These are phyloP conservation scores for Biancaea sappan DNA, from an alignment of 306 rosid species.

Conservation along the genomic window DNA sequence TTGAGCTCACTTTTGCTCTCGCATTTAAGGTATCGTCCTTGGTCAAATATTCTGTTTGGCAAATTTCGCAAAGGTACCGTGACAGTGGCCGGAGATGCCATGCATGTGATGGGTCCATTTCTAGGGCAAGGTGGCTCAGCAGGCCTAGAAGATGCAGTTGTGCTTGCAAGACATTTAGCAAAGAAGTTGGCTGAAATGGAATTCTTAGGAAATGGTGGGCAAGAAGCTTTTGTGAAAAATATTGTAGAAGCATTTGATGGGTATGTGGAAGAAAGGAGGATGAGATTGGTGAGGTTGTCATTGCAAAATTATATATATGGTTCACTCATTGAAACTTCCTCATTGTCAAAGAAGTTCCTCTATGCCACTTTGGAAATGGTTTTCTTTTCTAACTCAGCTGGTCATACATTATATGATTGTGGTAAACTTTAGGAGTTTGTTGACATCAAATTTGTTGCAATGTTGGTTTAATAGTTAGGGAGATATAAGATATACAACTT, in stretches of 20 bases:
- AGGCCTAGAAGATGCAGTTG: slow-evolving; percentile 34
- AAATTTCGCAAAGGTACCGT: slow-evolving; percentile 23
- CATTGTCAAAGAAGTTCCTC: background rate
- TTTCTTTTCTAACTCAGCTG: background rate
- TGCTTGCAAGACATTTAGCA: slow-evolving; percentile 30
- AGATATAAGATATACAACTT: too few relatives aligned
- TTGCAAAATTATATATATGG: slow-evolving; percentile 30
- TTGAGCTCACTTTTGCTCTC: slow-evolving; percentile 23
- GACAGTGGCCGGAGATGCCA: slow-evolving; percentile 46
- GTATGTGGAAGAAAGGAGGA: slow-evolving; percentile 44
- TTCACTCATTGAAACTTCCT: background rate
- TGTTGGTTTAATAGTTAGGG: too few relatives aligned
- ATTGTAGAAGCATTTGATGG: slow-evolving; percentile 33
- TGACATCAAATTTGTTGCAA: too few relatives aligned
- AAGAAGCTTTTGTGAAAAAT: background rate
- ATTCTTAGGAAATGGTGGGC: background rate
- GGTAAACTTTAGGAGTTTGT: background rate
- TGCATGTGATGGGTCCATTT: slow-evolving; percentile 48
- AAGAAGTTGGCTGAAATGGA: background rate
- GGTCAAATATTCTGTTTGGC: slow-evolving; percentile 17
- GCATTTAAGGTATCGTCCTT: slow-evolving; percentile 22
- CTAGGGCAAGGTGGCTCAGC: slow-evolving; percentile 46
- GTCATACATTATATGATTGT: background rate
- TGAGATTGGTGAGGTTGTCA: slow-evolving; percentile 37
- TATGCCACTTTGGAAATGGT: background rate